Base-by-base conservation (phyloP, 441 rosid species). In the Pelargonium fulgidum region DNA sequence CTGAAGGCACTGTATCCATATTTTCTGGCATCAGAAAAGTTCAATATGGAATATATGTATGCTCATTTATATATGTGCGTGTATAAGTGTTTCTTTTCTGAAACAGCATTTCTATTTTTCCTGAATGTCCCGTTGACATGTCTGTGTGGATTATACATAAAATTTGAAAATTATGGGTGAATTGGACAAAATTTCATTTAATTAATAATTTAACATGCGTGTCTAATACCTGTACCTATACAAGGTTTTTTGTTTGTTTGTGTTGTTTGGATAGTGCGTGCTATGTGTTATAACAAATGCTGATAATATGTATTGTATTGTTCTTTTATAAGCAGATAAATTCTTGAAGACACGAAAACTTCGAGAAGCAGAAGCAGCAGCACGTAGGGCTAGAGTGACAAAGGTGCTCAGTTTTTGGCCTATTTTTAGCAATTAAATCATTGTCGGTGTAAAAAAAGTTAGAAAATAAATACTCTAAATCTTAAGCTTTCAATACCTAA, bases 281-380 rank as follows among this genome's bases (percentile, higher is more conserved):
- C n/a, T n/a, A n/a, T n/a, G n/a, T n/a, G n/a, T n/a, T n/a, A n/a
- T n/a, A n/a, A n/a, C n/a, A n/a, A n/a, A n/a, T n/a, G n/a, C n/a
- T n/a, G n/a, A n/a, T n/a, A n/a, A n/a, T n/a, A n/a, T n/a, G n/a
- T n/a, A n/a, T n/a, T n/a, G n/a, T n/a, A n/a, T n/a, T 26, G 3
- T 54, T 54, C 3, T 54, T 5, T 6, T 16, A 14, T 54, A 9
- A 42, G 69, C 81, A 90, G 98, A 93, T 78, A 91, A 86, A 64
- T 75, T 70, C 66, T 71, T 92, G 70, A 94, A 90, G 88, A 94
- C 99, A 19, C 80, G 80, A 76, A 90, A 92, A 78, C 70, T 89
- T 45, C 85, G 96, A 59, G 96, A 94, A 79, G 96, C 91, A 41
- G 97, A 94, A 78, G 94, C 81, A 79, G 92, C 92, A 71, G 88